Evolutionary conservation across 2,329 filamentous ascomycete genomes (phyloP), one percentile per base, ranked within the genome.

Genomic region (Aspergillus sp.): DNA sequence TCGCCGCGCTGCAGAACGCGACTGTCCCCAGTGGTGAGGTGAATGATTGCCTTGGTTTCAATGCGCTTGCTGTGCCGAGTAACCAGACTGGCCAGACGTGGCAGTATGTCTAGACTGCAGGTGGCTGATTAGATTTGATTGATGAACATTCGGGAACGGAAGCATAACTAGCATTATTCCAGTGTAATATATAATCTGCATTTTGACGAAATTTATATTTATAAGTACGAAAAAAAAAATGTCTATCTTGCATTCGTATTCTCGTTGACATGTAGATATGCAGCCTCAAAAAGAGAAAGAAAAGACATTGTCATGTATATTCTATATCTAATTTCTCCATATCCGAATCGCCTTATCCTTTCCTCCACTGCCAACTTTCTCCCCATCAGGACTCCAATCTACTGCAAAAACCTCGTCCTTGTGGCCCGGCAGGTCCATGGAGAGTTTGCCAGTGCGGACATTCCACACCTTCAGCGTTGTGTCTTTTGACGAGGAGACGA

Each of bases 381-480:
- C 85, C 8, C 95, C 95, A 72, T 97, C 93, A 0, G 91, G 89
- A 66, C 90, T 93, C 95, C 93, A 98, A 73, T 98, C 93, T 12
- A 97, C 87, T 0, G 93, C 91, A 74, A 93, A 97, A 0, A 97
- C 93, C 73, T 97, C 91, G 68, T 96, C 93, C 71, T 90, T 85
- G 73, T 98, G 93, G 0, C 93, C 92, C 0, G 93, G 91, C 46
- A 98, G 79, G 77, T 97, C 93, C 73, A 84, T 83, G 63, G 86
- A 85, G 58, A 99, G 77, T 75, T 96, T 96, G 51, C 88, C 90
- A 2, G 89, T 91, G 61, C 88, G 83, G 71, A 96, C 90, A 68
- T 96, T 92, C 93, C 93, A 99, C 5, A 96, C 90, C 72, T 96
- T 98, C 49, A 98, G 78, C 0, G 95, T 98, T 2, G 91, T 95